A percentile compares a stretch with the other conserved stretches of the same genome.
Evolutionary conservation across 176 grass and related monocot species (phyloP).

Genomic region (Canna indica): DNA sequence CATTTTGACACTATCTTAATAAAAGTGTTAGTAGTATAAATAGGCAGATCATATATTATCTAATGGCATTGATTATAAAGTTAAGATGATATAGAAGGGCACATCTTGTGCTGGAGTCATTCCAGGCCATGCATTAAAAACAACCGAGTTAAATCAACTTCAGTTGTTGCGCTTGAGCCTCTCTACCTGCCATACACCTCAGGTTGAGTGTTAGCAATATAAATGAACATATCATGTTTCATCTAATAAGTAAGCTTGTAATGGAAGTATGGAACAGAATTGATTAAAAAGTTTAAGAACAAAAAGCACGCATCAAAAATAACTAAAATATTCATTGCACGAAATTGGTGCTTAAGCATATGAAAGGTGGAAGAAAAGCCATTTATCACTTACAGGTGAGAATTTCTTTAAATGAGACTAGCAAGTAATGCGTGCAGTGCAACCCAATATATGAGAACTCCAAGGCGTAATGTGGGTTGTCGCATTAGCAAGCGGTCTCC

Average conservation of each 20-base stretch:
- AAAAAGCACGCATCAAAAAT: too few species aligned
- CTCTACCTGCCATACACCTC: too few species aligned
- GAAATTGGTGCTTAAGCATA: too few species aligned
- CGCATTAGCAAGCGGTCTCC: constrained; percentile 95
- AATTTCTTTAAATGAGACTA: constrained; percentile 74
- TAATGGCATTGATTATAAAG: not conserved
- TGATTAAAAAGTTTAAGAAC: too few species aligned
- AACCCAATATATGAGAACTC: constrained; percentile 75
- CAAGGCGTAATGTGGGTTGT: constrained; percentile 72
- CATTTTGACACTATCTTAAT: not conserved
- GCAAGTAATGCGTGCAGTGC: constrained; percentile 69
- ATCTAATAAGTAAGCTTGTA: too few species aligned
- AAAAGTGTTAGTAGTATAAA: not conserved
- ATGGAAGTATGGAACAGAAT: too few species aligned
- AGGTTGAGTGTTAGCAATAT: too few species aligned
- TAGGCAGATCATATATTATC: not conserved
- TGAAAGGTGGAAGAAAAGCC: not conserved
- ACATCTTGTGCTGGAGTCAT: not conserved
- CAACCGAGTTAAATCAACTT: too few species aligned
- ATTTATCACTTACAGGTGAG: constrained; percentile 25
- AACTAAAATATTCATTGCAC: too few species aligned
- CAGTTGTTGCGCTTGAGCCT: too few species aligned
- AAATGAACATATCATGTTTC: too few species aligned
- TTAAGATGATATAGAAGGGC: not conserved
- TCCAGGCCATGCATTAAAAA: not conserved